Base-by-base conservation (phyloP, 768 basidiomycete species). In the Thelephora aurantiotincta region DNA sequence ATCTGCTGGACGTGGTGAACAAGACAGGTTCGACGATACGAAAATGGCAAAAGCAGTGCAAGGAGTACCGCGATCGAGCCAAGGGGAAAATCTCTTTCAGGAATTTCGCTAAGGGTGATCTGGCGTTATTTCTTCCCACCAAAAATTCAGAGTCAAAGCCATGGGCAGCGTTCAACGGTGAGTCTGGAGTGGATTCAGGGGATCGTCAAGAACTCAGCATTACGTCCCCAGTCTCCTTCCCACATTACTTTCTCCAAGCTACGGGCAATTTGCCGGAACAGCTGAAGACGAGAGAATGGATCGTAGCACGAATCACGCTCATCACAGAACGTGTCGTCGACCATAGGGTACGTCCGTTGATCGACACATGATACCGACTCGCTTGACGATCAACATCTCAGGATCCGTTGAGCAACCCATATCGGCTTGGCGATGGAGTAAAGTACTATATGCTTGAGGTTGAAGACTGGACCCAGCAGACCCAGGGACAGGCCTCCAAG, bases 81-180 rank as follows among this genome's bases (percentile, higher is more conserved):
- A 91, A 85, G 64, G 89, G 92, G 48, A 96, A 96, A 65, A 94
- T 99, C 48, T 86, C 93, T 0, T 97, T 97, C 64, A 73, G 90
- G 55, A 94, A 93, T 65, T 98, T 98, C 55, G 72, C 83, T 6
- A 93, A 91, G 60, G 92, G 93, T 9, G 96, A 99, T 64, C 69
- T 99, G 45, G 94, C 93, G 1, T 68, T 99, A 26, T 99, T 99
- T 65, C 68, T 99, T 12, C 96, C 96, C 1, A 99, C 96, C 0
- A 73, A 93, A 43, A 97, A 97, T 63, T 90, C 91, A 23, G 77
- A 88, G 5, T 82, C 85, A 37, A 90, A 87, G 60, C 87, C 90
- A 1, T 99, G 96, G 94, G 96, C 94, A 19, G 96, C 96, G 9
- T 99, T 98, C 67, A 99, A 98, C 63, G 86, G 92, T 91, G 59